Conservation (phyloP, 176 grass and related monocot species). For the Cenchrus purpureus region DNA sequence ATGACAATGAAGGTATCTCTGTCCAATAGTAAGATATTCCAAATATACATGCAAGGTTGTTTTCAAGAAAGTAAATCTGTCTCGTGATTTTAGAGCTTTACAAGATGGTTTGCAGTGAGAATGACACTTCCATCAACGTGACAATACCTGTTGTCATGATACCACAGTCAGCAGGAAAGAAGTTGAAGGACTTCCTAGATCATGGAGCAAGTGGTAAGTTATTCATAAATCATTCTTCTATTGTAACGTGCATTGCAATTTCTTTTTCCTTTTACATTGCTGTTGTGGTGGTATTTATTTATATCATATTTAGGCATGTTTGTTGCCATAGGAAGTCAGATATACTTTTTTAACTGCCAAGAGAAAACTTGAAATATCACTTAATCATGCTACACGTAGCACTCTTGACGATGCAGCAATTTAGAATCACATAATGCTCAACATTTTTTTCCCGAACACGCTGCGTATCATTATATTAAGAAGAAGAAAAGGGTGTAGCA, state of each 20-base stretch:
- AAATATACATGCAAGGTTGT: not conserved
- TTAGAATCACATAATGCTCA: slow-evolving; percentile 9
- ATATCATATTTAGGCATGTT: not conserved
- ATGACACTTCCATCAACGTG: slow-evolving; percentile 87
- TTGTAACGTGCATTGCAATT: not conserved
- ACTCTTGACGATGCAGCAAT: not conserved
- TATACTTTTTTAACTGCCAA: not conserved
- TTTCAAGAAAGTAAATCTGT: slow-evolving; percentile 31
- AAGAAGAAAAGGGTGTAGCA: too few relatives aligned
- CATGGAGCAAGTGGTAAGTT: slow-evolving; percentile 59
- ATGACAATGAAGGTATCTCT: slow-evolving; percentile 87
- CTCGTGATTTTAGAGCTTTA: slow-evolving; percentile 73
- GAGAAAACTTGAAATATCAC: not conserved
- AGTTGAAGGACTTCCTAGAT: slow-evolving; percentile 58
- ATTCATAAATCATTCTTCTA: slow-evolving; percentile 26
- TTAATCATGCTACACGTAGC: not conserved
- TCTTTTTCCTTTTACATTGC: not conserved
- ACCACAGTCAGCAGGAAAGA: slow-evolving; percentile 82
- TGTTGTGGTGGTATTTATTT: not conserved
- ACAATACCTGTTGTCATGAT: slow-evolving; percentile 95
- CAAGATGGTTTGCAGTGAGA: slow-evolving; percentile 94
- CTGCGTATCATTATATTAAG: too few relatives aligned
- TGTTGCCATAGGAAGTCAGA: slow-evolving; percentile 2
- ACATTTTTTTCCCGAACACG: not conserved
- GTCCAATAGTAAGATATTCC: slow-evolving; percentile 33